Percentiles rank a stretch among this genome's conserved stretches.
Evolutionary conservation across 768 basidiomycete species (phyloP).

Genomic region (Suillus subaureus): DNA sequence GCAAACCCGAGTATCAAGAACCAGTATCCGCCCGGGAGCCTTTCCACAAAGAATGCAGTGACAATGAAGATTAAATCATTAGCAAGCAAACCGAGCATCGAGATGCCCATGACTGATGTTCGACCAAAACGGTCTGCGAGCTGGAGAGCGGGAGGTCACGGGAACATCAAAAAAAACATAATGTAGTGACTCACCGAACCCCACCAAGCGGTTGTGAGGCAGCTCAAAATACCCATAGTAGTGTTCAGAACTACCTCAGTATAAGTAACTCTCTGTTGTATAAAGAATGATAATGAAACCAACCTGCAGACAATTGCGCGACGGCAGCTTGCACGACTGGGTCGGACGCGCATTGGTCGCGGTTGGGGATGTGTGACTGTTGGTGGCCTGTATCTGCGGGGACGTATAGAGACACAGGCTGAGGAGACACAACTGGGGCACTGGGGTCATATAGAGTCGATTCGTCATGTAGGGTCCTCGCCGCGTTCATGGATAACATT

Average conservation of each 20-base stretch:
- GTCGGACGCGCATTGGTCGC: constrained; percentile 56
- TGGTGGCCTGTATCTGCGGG: not conserved
- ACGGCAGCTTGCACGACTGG: constrained; percentile 75
- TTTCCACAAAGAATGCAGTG: constrained; percentile 57
- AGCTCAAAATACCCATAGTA: constrained; percentile 70
- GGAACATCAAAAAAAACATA: not conserved
- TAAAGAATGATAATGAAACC: constrained; percentile 21
- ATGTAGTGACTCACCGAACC: constrained; percentile 58
- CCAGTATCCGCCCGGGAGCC: constrained; percentile 81
- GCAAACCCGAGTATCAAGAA: constrained; percentile 68
- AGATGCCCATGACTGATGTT: constrained; percentile 61
- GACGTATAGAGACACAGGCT: not conserved
- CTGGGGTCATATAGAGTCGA: constrained; percentile 1
- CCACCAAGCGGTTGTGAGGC: constrained; percentile 87
- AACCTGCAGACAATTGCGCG: constrained; percentile 65
- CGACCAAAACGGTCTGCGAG: constrained; percentile 82
- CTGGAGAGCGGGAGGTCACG: constrained; percentile 33
- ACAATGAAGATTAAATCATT: constrained; percentile 69
- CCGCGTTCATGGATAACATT: not conserved
- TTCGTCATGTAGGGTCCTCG: not conserved
- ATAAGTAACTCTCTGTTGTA: not conserved
- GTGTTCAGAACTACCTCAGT: constrained; percentile 24
- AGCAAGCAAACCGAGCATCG: constrained; percentile 59
- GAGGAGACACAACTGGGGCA: not conserved
- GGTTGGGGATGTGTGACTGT: constrained; percentile 2